Evolutionary conservation across 2,329 filamentous ascomycete genomes (phyloP).

Genomic region (Huntiella bhutanensis): DNA sequence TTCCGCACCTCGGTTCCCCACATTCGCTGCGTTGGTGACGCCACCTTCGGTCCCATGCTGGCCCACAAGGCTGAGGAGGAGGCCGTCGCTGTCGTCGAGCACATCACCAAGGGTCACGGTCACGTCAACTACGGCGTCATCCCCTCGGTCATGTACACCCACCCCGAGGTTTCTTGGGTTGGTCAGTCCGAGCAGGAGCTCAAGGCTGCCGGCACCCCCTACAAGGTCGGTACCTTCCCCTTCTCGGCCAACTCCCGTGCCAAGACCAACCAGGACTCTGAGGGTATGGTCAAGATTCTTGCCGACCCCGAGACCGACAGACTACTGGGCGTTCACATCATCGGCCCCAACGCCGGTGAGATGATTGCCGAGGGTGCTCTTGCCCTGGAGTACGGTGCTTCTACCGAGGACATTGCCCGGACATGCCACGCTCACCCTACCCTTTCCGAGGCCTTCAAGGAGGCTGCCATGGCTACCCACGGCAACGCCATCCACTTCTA

Average conservation of each 20-base stretch:
- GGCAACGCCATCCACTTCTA: conserved; percentile 93
- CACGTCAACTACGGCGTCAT: conserved; percentile 99
- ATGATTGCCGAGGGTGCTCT: conserved; percentile 98
- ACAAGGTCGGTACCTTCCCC: conserved; percentile 85
- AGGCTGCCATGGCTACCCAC: conserved; percentile 96
- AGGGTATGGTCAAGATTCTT: conserved; percentile 93
- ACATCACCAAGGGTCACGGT: conserved; percentile 92
- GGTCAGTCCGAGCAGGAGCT: conserved; percentile 94
- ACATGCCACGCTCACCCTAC: conserved; percentile 96
- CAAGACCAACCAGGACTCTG: conserved; percentile 94
- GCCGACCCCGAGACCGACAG: conserved; percentile 92
- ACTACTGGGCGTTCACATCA: conserved; percentile 88
- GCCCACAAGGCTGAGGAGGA: conserved; percentile 99
- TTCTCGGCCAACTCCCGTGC: conserved; percentile 96
- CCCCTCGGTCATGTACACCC: conserved; percentile 97
- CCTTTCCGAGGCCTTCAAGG: conserved; percentile 94
- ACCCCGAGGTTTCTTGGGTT: conserved; percentile 97
- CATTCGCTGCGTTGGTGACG: conserved; percentile 91
- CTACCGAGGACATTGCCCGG: conserved; percentile 80
- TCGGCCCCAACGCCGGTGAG: conserved; percentile 88
- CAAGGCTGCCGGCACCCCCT: conserved; percentile 75
- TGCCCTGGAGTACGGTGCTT: conserved; percentile 90
- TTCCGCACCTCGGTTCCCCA: conserved; percentile 96
- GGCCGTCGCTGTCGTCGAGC: conserved; percentile 83
- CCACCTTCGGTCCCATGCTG: conserved; percentile 95